These are phyloP conservation scores for Sclerotinia glacialis DNA, from an alignment of 2,329 filamentous ascomycete species.

Conservation along the genomic window DNA sequence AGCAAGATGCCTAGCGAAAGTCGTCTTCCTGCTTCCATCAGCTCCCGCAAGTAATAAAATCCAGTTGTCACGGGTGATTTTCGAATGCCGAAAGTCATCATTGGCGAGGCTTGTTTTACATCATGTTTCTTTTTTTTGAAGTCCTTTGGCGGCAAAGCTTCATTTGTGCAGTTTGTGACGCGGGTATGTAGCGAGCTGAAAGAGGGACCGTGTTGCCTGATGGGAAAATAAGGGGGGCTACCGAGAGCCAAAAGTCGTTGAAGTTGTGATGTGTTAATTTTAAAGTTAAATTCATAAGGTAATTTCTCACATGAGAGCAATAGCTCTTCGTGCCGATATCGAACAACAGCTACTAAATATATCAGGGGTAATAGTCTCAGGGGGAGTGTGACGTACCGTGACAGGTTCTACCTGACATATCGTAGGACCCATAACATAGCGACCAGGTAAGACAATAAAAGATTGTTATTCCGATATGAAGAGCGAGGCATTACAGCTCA, in stretches of 20 bases:
- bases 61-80: not conserved
- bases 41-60: not conserved
- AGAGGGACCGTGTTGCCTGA: not conserved
- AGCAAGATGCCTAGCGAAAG: not conserved
- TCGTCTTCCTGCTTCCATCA: not conserved
- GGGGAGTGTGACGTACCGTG: too few relatives aligned
- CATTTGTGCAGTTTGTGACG: not conserved
- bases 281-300: not conserved
- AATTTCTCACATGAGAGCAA: not conserved
- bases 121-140: not conserved
- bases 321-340: too few relatives aligned
- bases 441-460: too few relatives aligned
- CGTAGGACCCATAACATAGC: too few relatives aligned
- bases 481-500: too few relatives aligned
- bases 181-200: not conserved
- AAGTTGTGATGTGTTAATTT: not conserved
- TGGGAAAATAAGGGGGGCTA: not conserved
- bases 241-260: not conserved
- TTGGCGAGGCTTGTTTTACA: not conserved
- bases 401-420: too few relatives aligned
- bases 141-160: constrained; percentile 1
- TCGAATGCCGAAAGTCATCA: not conserved
- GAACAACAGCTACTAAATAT: too few relatives aligned
- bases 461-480: too few relatives aligned
- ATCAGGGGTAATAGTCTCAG: too few relatives aligned